A percentile compares a stretch with the other conserved stretches of the same genome.
Evolutionary conservation across 257 asterid species (phyloP).

Genomic region (Jaltomata sinuosa): DNA sequence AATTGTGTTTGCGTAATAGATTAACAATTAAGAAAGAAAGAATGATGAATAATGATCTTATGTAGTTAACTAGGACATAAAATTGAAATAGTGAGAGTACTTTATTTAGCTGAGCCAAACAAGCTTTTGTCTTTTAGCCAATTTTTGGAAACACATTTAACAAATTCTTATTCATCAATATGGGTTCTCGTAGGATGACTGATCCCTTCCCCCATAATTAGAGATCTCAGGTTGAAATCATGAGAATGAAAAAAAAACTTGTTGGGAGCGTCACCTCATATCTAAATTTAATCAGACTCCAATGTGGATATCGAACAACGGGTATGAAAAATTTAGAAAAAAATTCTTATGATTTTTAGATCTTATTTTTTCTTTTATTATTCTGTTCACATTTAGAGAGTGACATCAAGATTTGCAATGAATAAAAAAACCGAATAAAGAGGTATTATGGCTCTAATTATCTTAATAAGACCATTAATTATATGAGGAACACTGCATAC

Average conservation of each 20-base stretch:
- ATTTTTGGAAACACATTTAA: neutral
- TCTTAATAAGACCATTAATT: neutral
- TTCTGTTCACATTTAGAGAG: neutral
- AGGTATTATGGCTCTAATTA: neutral
- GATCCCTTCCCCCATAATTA: too few relatives aligned
- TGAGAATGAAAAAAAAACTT: neutral
- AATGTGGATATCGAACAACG: fast-evolving
- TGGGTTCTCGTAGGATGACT: too few relatives aligned
- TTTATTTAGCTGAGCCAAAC: too few relatives aligned
- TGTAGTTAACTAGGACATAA: too few relatives aligned
- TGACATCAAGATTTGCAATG: neutral
- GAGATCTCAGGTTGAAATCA: neutral
- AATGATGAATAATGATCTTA: neutral
- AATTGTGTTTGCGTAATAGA: neutral
- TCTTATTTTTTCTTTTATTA: neutral
- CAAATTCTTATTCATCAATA: neutral
- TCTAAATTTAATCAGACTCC: fast-evolving
- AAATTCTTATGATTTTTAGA: too few relatives aligned
- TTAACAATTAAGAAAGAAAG: neutral
- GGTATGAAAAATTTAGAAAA: too few relatives aligned
- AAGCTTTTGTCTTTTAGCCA: neutral
- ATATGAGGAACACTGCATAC: neutral
- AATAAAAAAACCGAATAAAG: too few relatives aligned
- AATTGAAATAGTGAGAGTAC: too few relatives aligned
- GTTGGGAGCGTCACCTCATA: neutral